Conservation (phyloP, 768 basidiomycete species). For the Lepiota brunneoincarnata region DNA sequence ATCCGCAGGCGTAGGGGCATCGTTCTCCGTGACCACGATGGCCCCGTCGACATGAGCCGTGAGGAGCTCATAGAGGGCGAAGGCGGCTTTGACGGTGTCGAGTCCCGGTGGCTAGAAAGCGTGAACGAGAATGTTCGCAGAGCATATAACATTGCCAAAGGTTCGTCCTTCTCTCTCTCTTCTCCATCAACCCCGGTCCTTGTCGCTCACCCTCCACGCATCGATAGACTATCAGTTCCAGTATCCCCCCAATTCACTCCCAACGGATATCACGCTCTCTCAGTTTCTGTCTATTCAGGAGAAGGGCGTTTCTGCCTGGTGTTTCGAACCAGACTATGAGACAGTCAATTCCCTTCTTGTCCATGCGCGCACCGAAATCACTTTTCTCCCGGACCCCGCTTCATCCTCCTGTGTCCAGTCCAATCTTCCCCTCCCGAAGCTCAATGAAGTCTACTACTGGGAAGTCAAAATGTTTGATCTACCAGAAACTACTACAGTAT, state of each 20-base stretch:
- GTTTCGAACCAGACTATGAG: slow-evolving; percentile 98
- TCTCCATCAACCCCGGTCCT: slow-evolving; percentile 10
- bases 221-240: slow-evolving; percentile 72
- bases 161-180: slow-evolving; percentile 39
- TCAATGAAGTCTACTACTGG: slow-evolving; percentile 99
- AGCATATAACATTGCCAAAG: slow-evolving; percentile 84
- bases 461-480: slow-evolving; percentile 99
- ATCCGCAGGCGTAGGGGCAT: slow-evolving; percentile 78
- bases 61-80: slow-evolving; percentile 90
- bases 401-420: slow-evolving; percentile 95
- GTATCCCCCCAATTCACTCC: slow-evolving; percentile 94
- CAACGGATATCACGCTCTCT: slow-evolving; percentile 96
- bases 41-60: slow-evolving; percentile 89
- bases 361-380: slow-evolving; percentile 94
- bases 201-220: slow-evolving; percentile 9
- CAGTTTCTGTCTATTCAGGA: slow-evolving; percentile 99
- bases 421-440: slow-evolving; percentile 92
- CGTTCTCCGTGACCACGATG: slow-evolving; percentile 79
- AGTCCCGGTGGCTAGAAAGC: slow-evolving; percentile 90
- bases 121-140: slow-evolving; percentile 63
- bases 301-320: slow-evolving; percentile 99
- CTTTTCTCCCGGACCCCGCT: slow-evolving; percentile 94
- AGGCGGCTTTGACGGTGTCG: slow-evolving; percentile 90
- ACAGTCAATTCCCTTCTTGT: slow-evolving; percentile 90
- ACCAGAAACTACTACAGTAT: slow-evolving; percentile 81